Evolutionary conservation across 768 basidiomycete genomes (phyloP).

Genomic region (Xanthoconium stramineum): DNA sequence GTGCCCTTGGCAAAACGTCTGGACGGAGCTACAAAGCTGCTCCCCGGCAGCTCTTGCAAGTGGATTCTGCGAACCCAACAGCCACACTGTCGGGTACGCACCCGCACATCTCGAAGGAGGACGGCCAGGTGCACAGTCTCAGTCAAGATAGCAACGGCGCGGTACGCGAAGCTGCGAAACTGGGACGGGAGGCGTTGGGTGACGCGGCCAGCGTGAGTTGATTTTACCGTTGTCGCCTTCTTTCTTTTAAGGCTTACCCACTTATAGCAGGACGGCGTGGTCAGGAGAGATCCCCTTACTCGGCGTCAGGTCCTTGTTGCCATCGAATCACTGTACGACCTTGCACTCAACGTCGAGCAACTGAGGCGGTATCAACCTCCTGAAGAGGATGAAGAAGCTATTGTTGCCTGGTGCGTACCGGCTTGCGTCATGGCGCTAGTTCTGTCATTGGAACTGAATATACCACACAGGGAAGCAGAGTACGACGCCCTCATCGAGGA

Average conservation of each 20-base stretch:
- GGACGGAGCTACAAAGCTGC: slow-evolving; percentile 93
- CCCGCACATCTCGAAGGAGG: slow-evolving; percentile 53
- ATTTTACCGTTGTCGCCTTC: not conserved
- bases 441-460: slow-evolving; percentile 1
- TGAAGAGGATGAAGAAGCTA: slow-evolving; percentile 44
- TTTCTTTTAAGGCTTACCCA: not conserved
- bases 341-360: slow-evolving; percentile 82
- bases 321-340: slow-evolving; percentile 83
- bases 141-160: slow-evolving; percentile 47
- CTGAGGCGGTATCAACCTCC: slow-evolving; percentile 73
- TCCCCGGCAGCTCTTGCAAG: slow-evolving; percentile 93
- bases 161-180: slow-evolving; percentile 69
- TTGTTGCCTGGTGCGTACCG: slow-evolving; percentile 43
- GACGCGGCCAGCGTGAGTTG: slow-evolving; percentile 49
- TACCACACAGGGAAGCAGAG: slow-evolving; percentile 49
- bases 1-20: slow-evolving; percentile 92
- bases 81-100: slow-evolving; percentile 41
- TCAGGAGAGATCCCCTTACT: slow-evolving; percentile 70
- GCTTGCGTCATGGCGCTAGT: not conserved
- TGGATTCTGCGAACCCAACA: slow-evolving; percentile 51
- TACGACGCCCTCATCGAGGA: slow-evolving; percentile 58
- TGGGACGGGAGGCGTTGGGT: slow-evolving; percentile 71
- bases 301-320: slow-evolving; percentile 74
- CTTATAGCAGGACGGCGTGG: slow-evolving; percentile 55
- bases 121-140: slow-evolving; percentile 28